These are phyloP conservation scores for Diaporthe eres DNA, from an alignment of 2,329 filamentous ascomycete genomes.

Conservation along the genomic window DNA sequence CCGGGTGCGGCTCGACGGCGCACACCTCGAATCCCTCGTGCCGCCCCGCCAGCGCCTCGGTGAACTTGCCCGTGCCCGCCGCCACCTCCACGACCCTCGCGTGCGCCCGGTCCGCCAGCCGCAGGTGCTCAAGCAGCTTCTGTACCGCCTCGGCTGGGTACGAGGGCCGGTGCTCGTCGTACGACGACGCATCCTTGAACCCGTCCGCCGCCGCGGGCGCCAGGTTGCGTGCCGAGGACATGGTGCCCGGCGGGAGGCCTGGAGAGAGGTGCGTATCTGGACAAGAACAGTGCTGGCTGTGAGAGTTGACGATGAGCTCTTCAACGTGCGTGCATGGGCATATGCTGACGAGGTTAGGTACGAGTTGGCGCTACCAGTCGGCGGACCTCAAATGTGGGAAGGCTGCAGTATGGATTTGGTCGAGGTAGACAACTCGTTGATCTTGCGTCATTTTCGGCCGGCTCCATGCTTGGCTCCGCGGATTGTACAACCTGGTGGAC, in stretches of 20 bases:
- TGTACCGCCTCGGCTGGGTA: conserved; percentile 73
- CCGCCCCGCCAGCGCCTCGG: conserved; percentile 64
- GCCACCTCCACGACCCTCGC: conserved; percentile 56
- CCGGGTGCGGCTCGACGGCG: conserved; percentile 72
- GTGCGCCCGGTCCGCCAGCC: conserved; percentile 60
- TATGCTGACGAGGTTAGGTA: background rate
- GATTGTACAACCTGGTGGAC: background rate
- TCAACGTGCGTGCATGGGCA: background rate
- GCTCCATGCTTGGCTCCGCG: conserved; percentile 11
- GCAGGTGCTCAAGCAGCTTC: conserved; percentile 69
- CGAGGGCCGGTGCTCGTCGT: conserved; percentile 78
- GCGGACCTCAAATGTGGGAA: background rate
- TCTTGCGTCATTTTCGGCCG: conserved; percentile 29
- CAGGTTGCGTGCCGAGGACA: conserved; percentile 41
- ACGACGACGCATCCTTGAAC: conserved; percentile 74
- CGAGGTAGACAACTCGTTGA: conserved; percentile 11
- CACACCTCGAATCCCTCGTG: conserved; percentile 68
- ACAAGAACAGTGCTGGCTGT: background rate
- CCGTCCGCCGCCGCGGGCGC: conserved; percentile 62
- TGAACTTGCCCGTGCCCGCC: conserved; percentile 53
- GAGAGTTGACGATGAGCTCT: background rate
- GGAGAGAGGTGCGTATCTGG: background rate
- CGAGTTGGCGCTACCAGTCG: background rate
- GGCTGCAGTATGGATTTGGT: background rate
- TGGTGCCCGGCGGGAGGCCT: background rate